Evolutionary conservation across 108 stramenopile species (phyloP), one percentile per base, ranked within the genome.

Genomic region (Ochromonas danica): DNA sequence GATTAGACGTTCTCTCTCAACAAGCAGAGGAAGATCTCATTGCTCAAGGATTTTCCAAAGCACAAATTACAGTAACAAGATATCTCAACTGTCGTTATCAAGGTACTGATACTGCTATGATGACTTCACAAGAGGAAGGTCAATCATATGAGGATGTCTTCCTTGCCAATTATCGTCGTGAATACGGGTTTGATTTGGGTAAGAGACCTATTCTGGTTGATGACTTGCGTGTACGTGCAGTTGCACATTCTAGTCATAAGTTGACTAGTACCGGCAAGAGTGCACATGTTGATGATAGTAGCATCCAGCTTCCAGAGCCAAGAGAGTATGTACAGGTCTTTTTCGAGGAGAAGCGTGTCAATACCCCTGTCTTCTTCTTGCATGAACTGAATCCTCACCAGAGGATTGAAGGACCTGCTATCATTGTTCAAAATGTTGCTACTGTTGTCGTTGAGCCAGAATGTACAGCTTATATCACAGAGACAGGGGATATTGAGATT

Each of bases 21-120:
- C 84, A 83, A 33, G 91, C 92, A 43, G 82, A 65, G 31, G 72
- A 71, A 3, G 85, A 88, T 33, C 86, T 98, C n/a, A 79, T 83
- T 51, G 77, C 80, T 60, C 94, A 96, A 72, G 97, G 97, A 3
- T 96, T 96, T 79, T 61, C 70, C 0, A 63, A 87, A 28, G 87
- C 86, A 1, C 75, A 77, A 10, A 61, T 85, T 31, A 6, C 0
- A 33, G 43, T 43, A 70, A 70, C 78, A 51, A 60, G 28, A 14
- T 89, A 67, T 57, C 43, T 86, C 35, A 88, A 99, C 81, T 88
- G 97, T 83, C 89, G 98, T 1, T 99, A 94, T 81, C 81, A 92
- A 72, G 98, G 98, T 36, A 97, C 98, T 0, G 98, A 99, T 78
- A 96, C 91, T 71, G 93, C 95, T 28, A 90, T 95, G 62, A 96